phyloP scores from a whole-genome alignment of 331 rosid species.

The Ulmus americana region DNA sequence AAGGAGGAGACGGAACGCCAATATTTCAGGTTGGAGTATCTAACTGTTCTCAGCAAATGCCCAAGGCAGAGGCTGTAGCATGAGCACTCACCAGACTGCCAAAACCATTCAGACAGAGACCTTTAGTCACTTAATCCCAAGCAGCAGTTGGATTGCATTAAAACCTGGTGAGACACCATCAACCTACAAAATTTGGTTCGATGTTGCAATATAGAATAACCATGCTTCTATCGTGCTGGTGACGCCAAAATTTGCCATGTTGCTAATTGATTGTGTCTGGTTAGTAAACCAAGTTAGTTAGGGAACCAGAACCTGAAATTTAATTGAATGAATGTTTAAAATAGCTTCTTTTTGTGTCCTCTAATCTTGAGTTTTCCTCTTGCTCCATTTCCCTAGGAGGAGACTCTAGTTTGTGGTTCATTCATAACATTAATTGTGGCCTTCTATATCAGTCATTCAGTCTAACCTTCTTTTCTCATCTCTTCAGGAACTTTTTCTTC shows the following conservation, averaged over 20 bases:
- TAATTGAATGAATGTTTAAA: not conserved
- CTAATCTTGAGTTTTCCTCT: not conserved
- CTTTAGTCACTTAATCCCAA: not conserved
- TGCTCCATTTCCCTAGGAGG: too few species aligned
- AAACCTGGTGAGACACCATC: not conserved
- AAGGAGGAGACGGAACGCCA: not conserved
- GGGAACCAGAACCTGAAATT: not conserved
- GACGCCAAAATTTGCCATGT: not conserved
- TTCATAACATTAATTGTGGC: not conserved
- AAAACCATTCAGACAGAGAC: not conserved
- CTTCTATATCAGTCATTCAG: not conserved
- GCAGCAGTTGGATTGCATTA: not conserved
- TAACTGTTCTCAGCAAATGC: not conserved
- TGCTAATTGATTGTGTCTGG: not conserved
- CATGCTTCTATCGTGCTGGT: not conserved
- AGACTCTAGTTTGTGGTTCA: constrained; percentile 1
- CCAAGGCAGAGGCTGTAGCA: not conserved
- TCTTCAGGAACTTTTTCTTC: constrained; percentile 1
- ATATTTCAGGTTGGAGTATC: constrained; percentile 1
- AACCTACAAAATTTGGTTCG: not conserved
- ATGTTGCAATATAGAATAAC: not conserved
- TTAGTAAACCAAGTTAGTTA: not conserved
- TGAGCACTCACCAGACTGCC: not conserved
- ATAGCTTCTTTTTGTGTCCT: not conserved
- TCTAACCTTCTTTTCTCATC: not conserved